Base-by-base conservation (phyloP, 352 stramenopile genomes). In the Pythium dissotocum region DNA sequence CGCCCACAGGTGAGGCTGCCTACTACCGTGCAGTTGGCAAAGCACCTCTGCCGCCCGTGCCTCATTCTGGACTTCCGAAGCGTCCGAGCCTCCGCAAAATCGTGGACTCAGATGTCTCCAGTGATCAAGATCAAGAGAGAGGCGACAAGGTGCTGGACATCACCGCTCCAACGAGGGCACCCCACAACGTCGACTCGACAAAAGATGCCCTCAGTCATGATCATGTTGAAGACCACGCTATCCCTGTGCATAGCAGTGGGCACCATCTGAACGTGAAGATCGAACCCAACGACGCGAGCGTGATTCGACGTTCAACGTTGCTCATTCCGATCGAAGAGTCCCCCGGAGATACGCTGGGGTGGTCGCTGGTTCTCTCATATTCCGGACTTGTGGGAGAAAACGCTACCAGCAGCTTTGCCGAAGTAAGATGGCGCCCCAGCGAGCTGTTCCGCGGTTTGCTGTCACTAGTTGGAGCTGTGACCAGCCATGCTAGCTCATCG, bases 261-360 rank as follows among this genome's bases (percentile, higher is more conserved):
- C 40, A 30, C 14, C 16, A 30, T 48, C 28, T 60, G 2, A 51
- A n/a, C 6, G 75, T 83, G 26, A 66, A 61, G n/a, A 48, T 85
- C 35, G 73, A 81, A 28, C 51, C 59, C 8, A 69, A 79, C 49
- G 81, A 90, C 28, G 64, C 79, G 30, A 70, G 74, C 32, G 68
- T 80, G 52, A 85, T 77, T 36, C 65, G 75, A 5, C 78, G 68
- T 5, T 89, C 75, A 44, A 88, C 69, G 8, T 70, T 96, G 62
- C 61, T 93, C 13, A 70, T 96, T 24, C 81, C 82, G 38, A 75
- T 92, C 7, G 87, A 95, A 77, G 88, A 95, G 69, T 81, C 77
- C 12, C 88, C 88, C 6, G 70, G 65, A 48, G 80, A 91, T 48
- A 78, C 84, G 36, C 63, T 71, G 26, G 86, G 82, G 0, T 96